Base-by-base conservation (phyloP, 768 basidiomycete species). In the Coprinopsis strossmayeri region DNA sequence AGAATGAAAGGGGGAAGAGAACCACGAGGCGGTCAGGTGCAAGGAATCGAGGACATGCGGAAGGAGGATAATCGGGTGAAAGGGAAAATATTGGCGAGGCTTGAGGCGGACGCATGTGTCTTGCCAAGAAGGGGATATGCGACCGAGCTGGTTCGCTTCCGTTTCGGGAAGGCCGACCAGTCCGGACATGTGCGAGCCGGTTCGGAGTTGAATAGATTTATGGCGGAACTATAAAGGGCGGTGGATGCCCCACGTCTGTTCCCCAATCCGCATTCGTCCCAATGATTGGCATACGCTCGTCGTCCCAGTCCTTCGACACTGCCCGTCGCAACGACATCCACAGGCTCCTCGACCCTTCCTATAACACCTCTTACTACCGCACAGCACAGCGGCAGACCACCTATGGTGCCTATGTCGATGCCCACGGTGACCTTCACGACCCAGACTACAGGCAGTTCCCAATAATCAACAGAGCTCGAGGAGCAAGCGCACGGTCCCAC, bases 371-470 rank as follows among this genome's bases (percentile, higher is more conserved):
- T 21, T 20, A 39, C 46, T 46, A 49, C 34, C 39, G 24, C 35
- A 12, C 35, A 7, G 27, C 17, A 46, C 20, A 42, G 21, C 40
- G 34, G 28, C 20, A 39, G 34, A 21, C 12, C 26, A 44, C 41
- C 9, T 45, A 44, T 35, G 42, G 50, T 3, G 44, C 50, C 40
- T 56, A 56, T 46, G 38, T 56, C 23, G 55, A 56, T 28, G 46
- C 55, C 18, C 55, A 56, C 34, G 55, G 55, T 15, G 50, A 53
- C 24, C 30, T 56, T 17, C 55, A 56, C 45, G 55, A 56, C 32
- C 53, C 55, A 12, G 55, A 56, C 42, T 56, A 56, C 41, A 34
- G 55, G 3, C 52, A 48, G 3, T 56, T 56, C 47, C 55, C 55
- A 0, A 18, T 56, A 30, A 56, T 56, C 38, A 35, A 46, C 5